Evolutionary conservation across 2,329 filamentous ascomycete genomes (phyloP), one percentile per base, ranked within the genome.

Genomic region (Hirsutella thompsonii): DNA sequence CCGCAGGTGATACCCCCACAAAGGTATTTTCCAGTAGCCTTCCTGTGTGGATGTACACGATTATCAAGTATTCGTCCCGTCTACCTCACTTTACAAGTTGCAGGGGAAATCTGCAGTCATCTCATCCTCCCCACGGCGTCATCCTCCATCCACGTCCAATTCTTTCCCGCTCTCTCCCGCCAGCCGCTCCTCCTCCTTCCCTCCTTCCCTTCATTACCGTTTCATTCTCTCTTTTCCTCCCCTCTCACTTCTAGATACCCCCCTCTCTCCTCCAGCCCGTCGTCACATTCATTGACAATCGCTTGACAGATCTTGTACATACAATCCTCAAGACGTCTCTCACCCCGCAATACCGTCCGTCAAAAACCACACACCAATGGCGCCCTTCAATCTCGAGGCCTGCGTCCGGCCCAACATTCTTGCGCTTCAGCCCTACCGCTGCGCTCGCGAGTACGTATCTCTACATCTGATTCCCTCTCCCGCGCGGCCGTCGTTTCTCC

Each of bases 331-430:
- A n/a, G n/a, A n/a, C n/a, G n/a, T n/a, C n/a, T n/a, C n/a, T n/a
- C 32, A 3, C 8, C 5, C 32, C 32, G 16, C 30, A 32, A 5
- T 14, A 8, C 5, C 32, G 4, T 16, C 16, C 29, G 29, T n/a
- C 29, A 30, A 30, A 16, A 6, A 8, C 14, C 32, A 14, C 14
- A 13, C 14, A 8, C 14, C 32, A 34, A 78, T 77, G 69, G 70
- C 75, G 28, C 67, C 79, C 26, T 89, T 89, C 60, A 75, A 87
- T 55, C 66, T 90, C 39, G 66, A 82, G 51, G 81, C 74, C 46
- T 89, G 83, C 56, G 83, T 82, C 33, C 74, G 84, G 50, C 72
- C 80, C 35, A 90, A 89, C 60, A 88, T 90, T 45, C 64, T 89
- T 48, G 70, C 79, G 47, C 67, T 90, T 37, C 72, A 87, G 54